Evolutionary conservation across 257 asterid species (phyloP), one percentile per base, ranked within the genome.

Genomic region (Solanum dulcamara): DNA sequence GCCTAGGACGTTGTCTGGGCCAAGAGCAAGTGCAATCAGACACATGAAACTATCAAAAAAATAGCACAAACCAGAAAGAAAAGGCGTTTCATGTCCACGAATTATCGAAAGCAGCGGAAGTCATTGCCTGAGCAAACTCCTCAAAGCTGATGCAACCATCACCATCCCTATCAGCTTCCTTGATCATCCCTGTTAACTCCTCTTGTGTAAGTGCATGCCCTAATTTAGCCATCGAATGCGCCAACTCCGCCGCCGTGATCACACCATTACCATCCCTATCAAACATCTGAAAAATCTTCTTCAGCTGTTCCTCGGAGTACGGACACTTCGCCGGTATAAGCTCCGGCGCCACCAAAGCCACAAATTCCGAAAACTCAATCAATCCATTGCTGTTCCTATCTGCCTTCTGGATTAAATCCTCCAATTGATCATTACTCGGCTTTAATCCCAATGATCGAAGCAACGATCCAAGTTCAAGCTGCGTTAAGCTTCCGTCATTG

Each of bases 301-400:
- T 89, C 89, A 93, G 44, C 83, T 93, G 97, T 32, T 93, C 95
- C 91, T 93, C 97, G 62, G 93, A 85, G 92, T 93, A 93, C 11
- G 95, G 95, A 20, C 93, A 92, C 81, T 91, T 91, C 48, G 87
- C 95, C 87, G 91, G 90, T 20, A 93, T 68, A 17, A 92, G 93
- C 88, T 93, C 94, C 88, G 94, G 97, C 84, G 94, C 97, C 66
- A 93, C 97, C 88, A 92, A 92, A 7, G 93, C 91, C 55, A 93
- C 94, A 83, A 93, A 93, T 88, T 93, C 97, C 20, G 97, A 93
- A 89, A 93, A 93, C 90, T 93, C 97, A 68, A 93, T 92, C 87
- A 93, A 86, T 33, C 97, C 95, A 83, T 93, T 93, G 90, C 80
- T 93, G 90, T 93, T 93, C 48, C 88, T 91, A 84, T 93, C 95